phyloP scores from a whole-genome alignment of 2,329 filamentous ascomycete genomes.

The Diaporthe citri region DNA sequence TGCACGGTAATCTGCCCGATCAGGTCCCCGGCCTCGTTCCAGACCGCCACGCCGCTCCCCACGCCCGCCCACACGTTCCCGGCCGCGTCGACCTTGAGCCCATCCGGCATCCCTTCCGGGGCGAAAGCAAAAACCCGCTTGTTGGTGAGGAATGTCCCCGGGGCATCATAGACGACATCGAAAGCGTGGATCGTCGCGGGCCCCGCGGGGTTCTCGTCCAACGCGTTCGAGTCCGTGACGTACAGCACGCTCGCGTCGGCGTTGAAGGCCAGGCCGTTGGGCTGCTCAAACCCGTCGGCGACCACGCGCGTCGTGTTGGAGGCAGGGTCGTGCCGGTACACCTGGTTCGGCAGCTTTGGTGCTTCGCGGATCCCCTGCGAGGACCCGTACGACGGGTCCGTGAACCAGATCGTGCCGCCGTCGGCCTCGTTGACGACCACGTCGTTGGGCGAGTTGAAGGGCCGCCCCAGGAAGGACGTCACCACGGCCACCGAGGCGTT shows the following conservation, averaged over 20 bases:
- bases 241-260: slow-evolving; percentile 59
- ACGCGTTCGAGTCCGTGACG: slow-evolving; percentile 49
- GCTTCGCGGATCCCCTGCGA: slow-evolving; percentile 59
- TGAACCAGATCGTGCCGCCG: slow-evolving; percentile 62
- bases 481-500: slow-evolving; percentile 48
- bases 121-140: slow-evolving; percentile 37
- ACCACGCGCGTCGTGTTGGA: slow-evolving; percentile 56
- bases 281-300: slow-evolving; percentile 60
- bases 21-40: slow-evolving; percentile 33
- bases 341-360: slow-evolving; percentile 58
- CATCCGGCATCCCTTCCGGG: slow-evolving; percentile 36
- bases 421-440: slow-evolving; percentile 52
- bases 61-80: slow-evolving; percentile 39
- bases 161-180: slow-evolving; percentile 9
- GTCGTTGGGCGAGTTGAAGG: slow-evolving; percentile 64
- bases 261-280: slow-evolving; percentile 59
- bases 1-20: slow-evolving; percentile 32
- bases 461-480: slow-evolving; percentile 56
- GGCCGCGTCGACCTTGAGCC: slow-evolving; percentile 31
- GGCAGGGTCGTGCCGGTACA: slow-evolving; percentile 60
- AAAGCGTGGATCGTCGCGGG: slow-evolving; percentile 36
- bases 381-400: slow-evolving; percentile 62
- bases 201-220: slow-evolving; percentile 15
- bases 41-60: slow-evolving; percentile 35
- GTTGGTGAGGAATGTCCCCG: slow-evolving; percentile 35